Base-by-base conservation (phyloP, 2,329 filamentous ascomycete genomes). In the Diaporthe caulivora region DNA sequence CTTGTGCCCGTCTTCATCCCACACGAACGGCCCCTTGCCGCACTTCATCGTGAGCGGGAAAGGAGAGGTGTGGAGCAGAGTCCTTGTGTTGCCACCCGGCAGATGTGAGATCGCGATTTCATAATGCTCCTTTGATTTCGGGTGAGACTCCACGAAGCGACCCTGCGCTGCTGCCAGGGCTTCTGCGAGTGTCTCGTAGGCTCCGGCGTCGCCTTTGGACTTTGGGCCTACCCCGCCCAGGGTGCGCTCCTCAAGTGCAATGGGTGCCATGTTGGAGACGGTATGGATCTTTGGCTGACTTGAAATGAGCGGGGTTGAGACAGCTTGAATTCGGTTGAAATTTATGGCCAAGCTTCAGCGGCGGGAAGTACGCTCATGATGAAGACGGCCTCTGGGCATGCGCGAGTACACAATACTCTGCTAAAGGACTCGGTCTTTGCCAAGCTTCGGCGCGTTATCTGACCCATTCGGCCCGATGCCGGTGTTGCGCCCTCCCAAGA, bases 41-140 rank as follows among this genome's bases (percentile, higher is more conserved):
- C 80, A 84, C 58, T 81, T 81, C 73, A 86, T 83, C 13, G 77
- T 81, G 13, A 86, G 74, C 1, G 86, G 86, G 65, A 87, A 87
- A 2, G 86, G 86, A 5, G 80, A 78, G n/a, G 81, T 81, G 75
- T 86, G 79, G 34, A 74, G 44, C 29, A 79, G 75, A 2, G 79
- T 77, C 18, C 79, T 76, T 24, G 80, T 81, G 70, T 81, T 81
- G 29, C 80, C 80, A 3, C 80, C 80, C 1, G 80, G 80, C 21
- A 81, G 62, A 5, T 67, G 47, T 2, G 62, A 53, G 8, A 67
- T 47, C 11, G 62, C 62, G 8, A 67, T 53, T 6, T 53, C 62
- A 67, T 67, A 47, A 11, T 67, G 47, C 34, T 37, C 21, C 31
- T 67, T 53, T 29, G 62, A 67, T 1, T 26, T 40, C 9, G 62